Percentiles rank a stretch among this genome's conserved stretches.
These are phyloP conservation scores for Ilyonectria sp. DNA, from an alignment of 2,329 filamentous ascomycete genomes.

Conservation along the genomic window DNA sequence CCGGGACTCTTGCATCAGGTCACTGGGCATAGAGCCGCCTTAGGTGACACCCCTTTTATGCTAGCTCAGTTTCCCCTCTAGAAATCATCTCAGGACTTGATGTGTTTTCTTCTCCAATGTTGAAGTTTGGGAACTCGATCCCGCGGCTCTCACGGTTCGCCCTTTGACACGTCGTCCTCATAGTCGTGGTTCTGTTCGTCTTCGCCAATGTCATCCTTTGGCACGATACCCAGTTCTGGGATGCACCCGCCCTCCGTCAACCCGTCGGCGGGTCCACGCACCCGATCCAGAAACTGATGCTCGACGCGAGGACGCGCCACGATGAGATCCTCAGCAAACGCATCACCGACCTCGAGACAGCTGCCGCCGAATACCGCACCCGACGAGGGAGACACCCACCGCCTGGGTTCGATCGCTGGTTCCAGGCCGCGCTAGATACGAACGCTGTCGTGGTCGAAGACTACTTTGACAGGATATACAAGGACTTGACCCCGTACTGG, in stretches of 20 bases:
- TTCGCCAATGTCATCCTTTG: conserved; percentile 52
- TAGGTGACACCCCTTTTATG: too few species aligned
- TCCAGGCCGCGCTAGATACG: conserved; percentile 66
- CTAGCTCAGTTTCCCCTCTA: neutral
- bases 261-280: conserved; percentile 53
- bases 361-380: conserved; percentile 69
- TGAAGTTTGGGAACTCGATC: neutral
- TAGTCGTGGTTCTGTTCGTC: conserved; percentile 45
- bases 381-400: conserved; percentile 73
- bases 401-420: conserved; percentile 74
- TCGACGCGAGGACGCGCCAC: conserved; percentile 61
- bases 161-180: conserved; percentile 47
- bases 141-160: conserved; percentile 48
- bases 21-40: too few species aligned
- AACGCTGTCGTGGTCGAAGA: conserved; percentile 72
- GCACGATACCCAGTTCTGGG: conserved; percentile 47
- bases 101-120: neutral
- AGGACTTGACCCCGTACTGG: conserved; percentile 75
- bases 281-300: conserved; percentile 67
- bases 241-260: conserved; percentile 39
- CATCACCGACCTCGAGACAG: conserved; percentile 65
- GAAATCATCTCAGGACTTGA: neutral
- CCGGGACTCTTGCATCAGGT: too few species aligned
- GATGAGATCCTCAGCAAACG: conserved; percentile 58
- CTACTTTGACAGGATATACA: conserved; percentile 76